Evolutionary conservation across 1,139 yeast genomes (phyloP).

Genomic region (Lodderomyces margitis): DNA sequence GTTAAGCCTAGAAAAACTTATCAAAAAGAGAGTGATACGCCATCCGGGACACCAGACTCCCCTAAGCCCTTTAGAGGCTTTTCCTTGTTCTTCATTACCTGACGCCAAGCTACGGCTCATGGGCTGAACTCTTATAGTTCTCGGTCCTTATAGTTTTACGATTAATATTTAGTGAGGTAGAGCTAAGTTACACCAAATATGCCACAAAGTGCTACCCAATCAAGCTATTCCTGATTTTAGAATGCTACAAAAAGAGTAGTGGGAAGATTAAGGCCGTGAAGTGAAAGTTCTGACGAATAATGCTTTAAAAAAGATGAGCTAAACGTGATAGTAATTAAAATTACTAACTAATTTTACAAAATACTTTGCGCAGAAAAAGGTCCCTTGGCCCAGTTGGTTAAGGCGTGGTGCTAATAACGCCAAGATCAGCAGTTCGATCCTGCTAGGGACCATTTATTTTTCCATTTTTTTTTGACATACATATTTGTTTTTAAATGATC

Average conservation of each 20-base stretch:
- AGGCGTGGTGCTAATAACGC: constrained; percentile 90
- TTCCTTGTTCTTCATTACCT: no score
- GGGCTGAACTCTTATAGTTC: no score
- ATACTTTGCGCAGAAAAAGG: constrained; percentile 23
- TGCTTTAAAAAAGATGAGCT: not conserved
- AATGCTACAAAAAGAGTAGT: not conserved
- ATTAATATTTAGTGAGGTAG: no score
- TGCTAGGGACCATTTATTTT: constrained; percentile 66
- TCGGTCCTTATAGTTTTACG: no score
- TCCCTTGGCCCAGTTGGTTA: constrained; percentile 91
- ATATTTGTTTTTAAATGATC: not conserved
- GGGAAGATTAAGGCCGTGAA: not conserved
- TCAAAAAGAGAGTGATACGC: no score
- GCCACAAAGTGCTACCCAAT: no score
- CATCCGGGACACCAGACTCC: no score
- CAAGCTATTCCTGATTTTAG: no score
- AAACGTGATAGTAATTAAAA: not conserved
- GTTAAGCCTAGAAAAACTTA: no score
- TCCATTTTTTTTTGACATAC: not conserved
- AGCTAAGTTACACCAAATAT: no score
- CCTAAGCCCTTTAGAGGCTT: no score
- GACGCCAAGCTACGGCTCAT: no score
- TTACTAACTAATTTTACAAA: not conserved
- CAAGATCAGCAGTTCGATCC: constrained; percentile 86
- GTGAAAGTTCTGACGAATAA: not conserved